Conservation (phyloP, 2,329 filamentous ascomycete species). For the Epichloe uncinata region DNA sequence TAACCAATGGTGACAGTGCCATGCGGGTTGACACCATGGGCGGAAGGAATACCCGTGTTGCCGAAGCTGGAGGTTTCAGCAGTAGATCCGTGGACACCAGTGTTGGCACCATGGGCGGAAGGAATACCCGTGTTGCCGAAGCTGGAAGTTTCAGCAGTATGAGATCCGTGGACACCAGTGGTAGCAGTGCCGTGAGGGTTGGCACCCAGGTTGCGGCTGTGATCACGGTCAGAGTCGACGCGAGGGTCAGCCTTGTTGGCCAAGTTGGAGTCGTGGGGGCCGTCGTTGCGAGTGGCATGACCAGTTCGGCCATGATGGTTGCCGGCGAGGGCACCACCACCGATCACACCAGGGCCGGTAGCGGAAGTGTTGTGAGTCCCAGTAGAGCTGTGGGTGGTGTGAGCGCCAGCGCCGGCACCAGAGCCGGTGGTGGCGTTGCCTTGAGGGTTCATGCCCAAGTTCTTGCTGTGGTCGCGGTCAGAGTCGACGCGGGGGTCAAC, state of each 20-base stretch:
- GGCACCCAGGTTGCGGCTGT: conserved; percentile 19
- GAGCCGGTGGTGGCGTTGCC: conserved; percentile 6
- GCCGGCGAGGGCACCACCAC: conserved; percentile 5
- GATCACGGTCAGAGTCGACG: conserved; percentile 38
- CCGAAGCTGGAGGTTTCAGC: conserved; percentile 6
- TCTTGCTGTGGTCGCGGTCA: conserved; percentile 30
- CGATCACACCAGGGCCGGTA: not conserved
- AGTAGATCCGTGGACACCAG: no score
- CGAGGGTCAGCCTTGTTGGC: conserved; percentile 40
- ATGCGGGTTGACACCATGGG: conserved; percentile 18
- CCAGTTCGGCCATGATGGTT: conserved; percentile 7
- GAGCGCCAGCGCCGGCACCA: conserved; percentile 4
- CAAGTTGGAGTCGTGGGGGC: conserved; percentile 33
- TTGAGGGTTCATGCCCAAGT: conserved; percentile 21
- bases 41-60: conserved; percentile 12
- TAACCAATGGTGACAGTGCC: conserved; percentile 4
- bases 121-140: no score
- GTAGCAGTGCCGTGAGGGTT: conserved; percentile 16
- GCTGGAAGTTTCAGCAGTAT: no score
- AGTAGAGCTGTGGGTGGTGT: not conserved
- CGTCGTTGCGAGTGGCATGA: conserved; percentile 18
- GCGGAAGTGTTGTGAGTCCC: no score
- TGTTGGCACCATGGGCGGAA: no score
- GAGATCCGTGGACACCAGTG: not conserved
- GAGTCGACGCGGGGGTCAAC: conserved; percentile 42